Base-by-base conservation (phyloP, 75 land plant species). In the Sequoiadendron giganteum region DNA sequence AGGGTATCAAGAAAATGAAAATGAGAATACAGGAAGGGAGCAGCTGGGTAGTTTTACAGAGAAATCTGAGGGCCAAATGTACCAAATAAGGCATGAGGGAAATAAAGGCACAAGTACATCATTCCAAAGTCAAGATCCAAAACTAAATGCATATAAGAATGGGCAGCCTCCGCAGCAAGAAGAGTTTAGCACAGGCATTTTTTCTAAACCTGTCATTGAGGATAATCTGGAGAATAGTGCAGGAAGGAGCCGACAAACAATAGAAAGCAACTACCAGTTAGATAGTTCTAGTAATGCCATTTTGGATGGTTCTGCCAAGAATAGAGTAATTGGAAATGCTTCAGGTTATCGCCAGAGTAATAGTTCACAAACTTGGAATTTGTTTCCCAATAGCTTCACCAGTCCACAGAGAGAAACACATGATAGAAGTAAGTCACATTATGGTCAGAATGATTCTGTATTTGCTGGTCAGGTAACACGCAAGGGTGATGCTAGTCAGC, bases 101-200 rank as follows among this genome's bases (percentile, higher is more conserved):
- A 47, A 47, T 47, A 82, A 82, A 47, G 52, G n/a, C 49, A 45
- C 84, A 82, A 10, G 49, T 82, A 16, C 21, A 32, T 25, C 54
- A 43, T 82, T 82, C 84, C 84, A 82, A n/a, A 40, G 25, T 42
- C 84, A 82, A 82, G 84, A 82, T 47, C 84, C 84, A 82, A 82
- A 45, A 28, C 15, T 82, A 25, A 82, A 82, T 82, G 21, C 30
- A 47, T 47, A 47, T n/a, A 34, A 47, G 28, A 82, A 47, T 47
- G 84, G 84, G 14, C 48, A 82, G 52, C n/a, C 30, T 47, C 47
- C 47, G 14, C 84, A 82, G 84, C 84, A 82, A 47, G 84, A 45
- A 45, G 84, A 47, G 47, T 82, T 82, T n/a, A 43, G 42, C 52
- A 82, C 25, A n/a, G 52, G 84, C n/a, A n/a, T n/a, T 19, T 82